phyloP scores from a whole-genome alignment of 805 yeast species.

The Yamadazyma sp. region DNA sequence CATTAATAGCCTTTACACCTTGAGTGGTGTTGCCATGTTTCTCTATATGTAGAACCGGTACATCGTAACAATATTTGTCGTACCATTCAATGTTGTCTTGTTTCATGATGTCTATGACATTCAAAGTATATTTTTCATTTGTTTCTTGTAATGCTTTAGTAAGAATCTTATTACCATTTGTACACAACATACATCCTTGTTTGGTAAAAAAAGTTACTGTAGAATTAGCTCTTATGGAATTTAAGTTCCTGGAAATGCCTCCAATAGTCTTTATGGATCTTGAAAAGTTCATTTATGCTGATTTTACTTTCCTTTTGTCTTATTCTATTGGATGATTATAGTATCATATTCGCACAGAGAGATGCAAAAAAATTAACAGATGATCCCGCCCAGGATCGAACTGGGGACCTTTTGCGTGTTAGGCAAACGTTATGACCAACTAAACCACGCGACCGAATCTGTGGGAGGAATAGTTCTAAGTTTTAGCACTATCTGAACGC shows the following conservation, averaged over 20 bases:
- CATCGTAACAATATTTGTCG: slow-evolving; percentile 72
- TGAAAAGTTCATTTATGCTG: too few relatives aligned
- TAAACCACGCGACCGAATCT: too few relatives aligned
- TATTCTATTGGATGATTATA: too few relatives aligned
- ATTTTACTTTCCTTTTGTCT: too few relatives aligned
- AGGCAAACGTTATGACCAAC: slow-evolving; percentile 99
- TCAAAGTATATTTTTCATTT: slow-evolving; percentile 21
- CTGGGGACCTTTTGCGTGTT: slow-evolving; percentile 99
- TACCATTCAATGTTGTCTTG: slow-evolving; percentile 63
- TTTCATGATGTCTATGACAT: slow-evolving; percentile 54
- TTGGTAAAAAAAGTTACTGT: slow-evolving; percentile 62
- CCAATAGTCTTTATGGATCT: too few relatives aligned
- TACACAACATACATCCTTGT: slow-evolving; percentile 65
- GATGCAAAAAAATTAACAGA: too few relatives aligned
- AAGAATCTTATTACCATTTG: slow-evolving; percentile 56
- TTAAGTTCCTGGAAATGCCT: too few relatives aligned
- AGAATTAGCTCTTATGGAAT: background rate
- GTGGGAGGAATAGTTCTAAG: too few relatives aligned
- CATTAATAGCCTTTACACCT: background rate
- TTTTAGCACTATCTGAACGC: too few relatives aligned
- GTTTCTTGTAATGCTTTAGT: slow-evolving; percentile 36
- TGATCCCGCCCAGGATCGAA: slow-evolving; percentile 99
- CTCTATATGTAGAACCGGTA: slow-evolving; percentile 73
- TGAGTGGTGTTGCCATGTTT: slow-evolving; percentile 27
- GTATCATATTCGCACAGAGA: too few relatives aligned